Evolutionary conservation across 2,329 filamentous ascomycete genomes (phyloP), one percentile per base, ranked within the genome.

Genomic region (Grosmannia huntii): DNA sequence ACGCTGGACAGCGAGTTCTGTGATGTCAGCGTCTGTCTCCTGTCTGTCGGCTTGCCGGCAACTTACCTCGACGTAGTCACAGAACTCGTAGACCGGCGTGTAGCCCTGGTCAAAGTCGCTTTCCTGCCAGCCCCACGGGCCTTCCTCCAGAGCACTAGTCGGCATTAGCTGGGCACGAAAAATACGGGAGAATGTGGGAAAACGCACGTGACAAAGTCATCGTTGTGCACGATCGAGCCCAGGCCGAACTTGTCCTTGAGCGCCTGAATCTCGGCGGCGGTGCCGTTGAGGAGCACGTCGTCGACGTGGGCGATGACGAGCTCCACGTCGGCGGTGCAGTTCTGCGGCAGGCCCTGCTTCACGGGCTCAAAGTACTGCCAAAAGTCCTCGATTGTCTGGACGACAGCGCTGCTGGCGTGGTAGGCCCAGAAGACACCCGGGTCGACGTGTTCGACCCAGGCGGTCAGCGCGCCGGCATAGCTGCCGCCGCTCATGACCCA

Each of bases 351-450:
- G 12, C 77, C 79, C 60, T 77, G 68, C 60, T 76, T 73, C 4
- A 82, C 70, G 0, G 80, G 79, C 10, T 71, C 68, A 65, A 81
- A 82, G 64, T 83, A 83, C 65, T 75, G 71, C 76, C 77, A 82
- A 64, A 81, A 78, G 55, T 77, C 73, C 9, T 70, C 68, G 23
- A 82, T 70, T 0, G 76, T 71, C 66, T 83, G 67, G 0, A 82
- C 80, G 1, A 79, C 76, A 1, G 77, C 80, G 64, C 76, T 80
- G 12, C 77, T 78, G 23, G 78, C 75, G 61, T 79, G 76, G 64
- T 82, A 82, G 0, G 78, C 78, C 79, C 79, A 82, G 66, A 78
- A 79, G 0, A 78, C 82, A n/a, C 76, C 80, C 0, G 79, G 78
- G 11, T 75, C 73, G 19, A 75, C 68, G 14, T 71, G 69, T 27